Base-by-base conservation (phyloP, 352 stramenopile species). In the Globisporangium barbulae region DNA sequence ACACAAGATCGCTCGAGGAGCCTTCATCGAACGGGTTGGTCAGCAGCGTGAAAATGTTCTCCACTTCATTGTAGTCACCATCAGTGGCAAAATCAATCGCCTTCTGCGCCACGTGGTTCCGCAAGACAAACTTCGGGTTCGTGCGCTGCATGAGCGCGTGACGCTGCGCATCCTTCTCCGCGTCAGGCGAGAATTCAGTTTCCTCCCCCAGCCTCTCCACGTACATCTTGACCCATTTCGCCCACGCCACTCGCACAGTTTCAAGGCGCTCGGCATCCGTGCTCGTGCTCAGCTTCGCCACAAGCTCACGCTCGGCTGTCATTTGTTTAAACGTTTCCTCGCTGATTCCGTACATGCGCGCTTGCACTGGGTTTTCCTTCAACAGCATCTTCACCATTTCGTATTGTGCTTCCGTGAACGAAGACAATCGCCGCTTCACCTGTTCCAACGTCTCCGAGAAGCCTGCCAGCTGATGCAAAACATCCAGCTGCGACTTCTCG, bases 81-180 rank as follows among this genome's bases (percentile, higher is more conserved):
- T 77, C 73, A 19, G 84, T 68, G 1, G 90, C 91, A 25, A 77
- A 77, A 21, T 96, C 84, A 25, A 98, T 97, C 12, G 87, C 88
- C 47, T 75, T 77, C 72, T 98, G 91, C 37, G 83, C 87, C n/a
- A 96, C 83, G 56, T 96, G 89, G 70, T 97, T 97, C 45, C 90
- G 87, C 25, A 97, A 67, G 8, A 97, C 79, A 60, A 90, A 97
- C 61, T 88, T 69, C 1, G 90, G 89, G 61, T 97, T 97, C 6
- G 83, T 75, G 2, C 59, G 42, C 19, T 74, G 67, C 88, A 97
- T 96, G 1, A 52, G 61, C 3, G 63, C 39, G 28, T 68, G 67
- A 33, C 82, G 82, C 50, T 78, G 73, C 41, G 74, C 55, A 25
- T 76, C 73, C 47, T 69, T 55, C 17, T 69, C 73, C 5, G 33